Evolutionary conservation across 1,139 yeast genomes (phyloP).

Genomic region (Tardiomyces digboiensis): DNA sequence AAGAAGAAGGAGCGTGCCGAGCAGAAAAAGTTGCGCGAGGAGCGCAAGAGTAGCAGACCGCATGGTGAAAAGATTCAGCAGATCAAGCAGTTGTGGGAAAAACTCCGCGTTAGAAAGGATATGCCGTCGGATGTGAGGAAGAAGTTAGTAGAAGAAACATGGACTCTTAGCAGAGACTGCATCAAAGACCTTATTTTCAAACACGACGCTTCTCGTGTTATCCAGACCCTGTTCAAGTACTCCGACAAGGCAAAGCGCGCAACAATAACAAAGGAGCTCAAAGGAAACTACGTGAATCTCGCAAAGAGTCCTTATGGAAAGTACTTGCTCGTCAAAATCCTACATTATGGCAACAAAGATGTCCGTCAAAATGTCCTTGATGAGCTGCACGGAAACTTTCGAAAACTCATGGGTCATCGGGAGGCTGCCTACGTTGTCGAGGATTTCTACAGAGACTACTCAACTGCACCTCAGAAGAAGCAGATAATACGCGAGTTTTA

Average conservation of each 20-base stretch:
- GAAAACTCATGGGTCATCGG: slow-evolving; percentile 91
- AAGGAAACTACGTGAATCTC: slow-evolving; percentile 68
- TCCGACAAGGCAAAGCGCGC: slow-evolving; percentile 75
- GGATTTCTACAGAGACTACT: slow-evolving; percentile 80
- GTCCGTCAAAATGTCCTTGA: slow-evolving; percentile 66
- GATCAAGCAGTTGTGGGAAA: slow-evolving; percentile 88
- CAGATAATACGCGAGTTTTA: slow-evolving; percentile 95
- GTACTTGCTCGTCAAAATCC: slow-evolving; percentile 75
- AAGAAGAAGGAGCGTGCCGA: slow-evolving; percentile 73
- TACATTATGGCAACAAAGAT: slow-evolving; percentile 85
- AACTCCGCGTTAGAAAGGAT: slow-evolving; percentile 75
- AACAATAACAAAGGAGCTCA: slow-evolving; percentile 55
- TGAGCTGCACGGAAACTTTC: slow-evolving; percentile 82
- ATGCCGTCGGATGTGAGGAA: slow-evolving; percentile 72
- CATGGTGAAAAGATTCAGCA: slow-evolving; percentile 79
- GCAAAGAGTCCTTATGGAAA: slow-evolving; percentile 95
- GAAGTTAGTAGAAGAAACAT: slow-evolving; percentile 71
- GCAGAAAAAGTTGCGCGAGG: slow-evolving; percentile 68
- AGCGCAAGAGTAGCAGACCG: slow-evolving; percentile 80
- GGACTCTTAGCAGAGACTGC: slow-evolving; percentile 72
- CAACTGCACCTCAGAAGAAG: slow-evolving; percentile 73
- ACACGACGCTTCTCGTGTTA: slow-evolving; percentile 96
- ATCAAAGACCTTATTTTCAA: slow-evolving; percentile 81
- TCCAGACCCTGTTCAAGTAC: slow-evolving; percentile 86
- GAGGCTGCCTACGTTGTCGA: slow-evolving; percentile 99